Percentiles rank a stretch among this genome's conserved stretches.
These are phyloP conservation scores for Coemansia aciculifera DNA, from an alignment of 192 early-diverging fungal genomes.

Conservation along the genomic window DNA sequence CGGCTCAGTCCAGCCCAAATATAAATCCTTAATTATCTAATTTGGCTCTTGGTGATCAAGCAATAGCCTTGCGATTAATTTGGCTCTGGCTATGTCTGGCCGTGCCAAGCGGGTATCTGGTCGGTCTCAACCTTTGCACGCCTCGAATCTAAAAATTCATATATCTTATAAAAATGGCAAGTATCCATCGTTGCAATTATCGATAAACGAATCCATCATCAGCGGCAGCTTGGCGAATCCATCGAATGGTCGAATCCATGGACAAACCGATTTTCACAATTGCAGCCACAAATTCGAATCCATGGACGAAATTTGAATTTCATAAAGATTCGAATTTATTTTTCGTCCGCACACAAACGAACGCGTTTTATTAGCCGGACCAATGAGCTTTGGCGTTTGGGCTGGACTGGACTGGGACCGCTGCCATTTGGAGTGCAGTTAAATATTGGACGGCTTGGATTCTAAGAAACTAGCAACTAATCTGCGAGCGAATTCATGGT, in stretches of 20 bases:
- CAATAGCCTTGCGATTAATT: not conserved
- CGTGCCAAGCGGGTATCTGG: not conserved
- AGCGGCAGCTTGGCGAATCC: not conserved
- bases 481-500: not conserved
- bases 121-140: not conserved
- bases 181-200: not conserved
- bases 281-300: not conserved
- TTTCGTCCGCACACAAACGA: not conserved
- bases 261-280: not conserved
- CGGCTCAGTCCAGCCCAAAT: not conserved
- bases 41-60: not conserved
- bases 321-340: not conserved
- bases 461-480: not conserved
- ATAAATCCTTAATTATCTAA: not conserved
- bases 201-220: not conserved
- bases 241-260: not conserved
- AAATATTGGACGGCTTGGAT: not conserved
- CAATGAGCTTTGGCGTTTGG: not conserved
- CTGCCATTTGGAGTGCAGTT: not conserved
- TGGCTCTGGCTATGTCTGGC: not conserved
- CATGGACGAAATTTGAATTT: not conserved
- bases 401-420: not conserved
- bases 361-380: not conserved
- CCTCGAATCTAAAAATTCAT: slow-evolving; percentile 3
- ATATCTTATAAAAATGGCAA: slow-evolving; percentile 7